Conservation (phyloP, 2,329 filamentous ascomycete genomes). For the Neurospora crassa region DNA sequence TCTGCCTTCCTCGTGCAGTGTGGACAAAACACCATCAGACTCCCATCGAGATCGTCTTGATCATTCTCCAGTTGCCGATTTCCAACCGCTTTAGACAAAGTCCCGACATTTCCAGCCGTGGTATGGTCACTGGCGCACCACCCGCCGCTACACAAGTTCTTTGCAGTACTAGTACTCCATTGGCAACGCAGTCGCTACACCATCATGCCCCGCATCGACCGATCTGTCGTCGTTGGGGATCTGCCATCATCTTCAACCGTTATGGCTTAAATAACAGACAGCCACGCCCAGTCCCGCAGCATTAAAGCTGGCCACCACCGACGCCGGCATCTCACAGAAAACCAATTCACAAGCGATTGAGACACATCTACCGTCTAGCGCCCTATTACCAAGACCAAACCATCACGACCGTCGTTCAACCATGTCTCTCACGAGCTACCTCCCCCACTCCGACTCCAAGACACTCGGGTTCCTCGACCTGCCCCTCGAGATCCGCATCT, state of each 20-base stretch:
- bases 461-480: not conserved
- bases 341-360: not conserved
- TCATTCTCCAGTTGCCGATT: not conserved
- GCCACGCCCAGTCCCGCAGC: not conserved
- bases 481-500: not conserved
- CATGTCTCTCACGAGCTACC: not conserved
- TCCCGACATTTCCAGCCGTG: not conserved
- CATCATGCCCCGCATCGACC: not conserved
- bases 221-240: not conserved
- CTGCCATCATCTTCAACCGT: not conserved
- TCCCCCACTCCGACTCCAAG: not conserved
- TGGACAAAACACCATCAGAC: not conserved
- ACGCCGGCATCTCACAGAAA: not conserved
- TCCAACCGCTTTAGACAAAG: not conserved
- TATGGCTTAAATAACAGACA: not conserved
- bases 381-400: not conserved
- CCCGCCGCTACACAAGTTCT: not conserved
- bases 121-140: not conserved
- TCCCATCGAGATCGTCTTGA: not conserved
- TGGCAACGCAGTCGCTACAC: not conserved
- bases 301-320: not conserved
- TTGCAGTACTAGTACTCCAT: not conserved
- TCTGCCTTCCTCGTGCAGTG: not conserved
- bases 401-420: not conserved
- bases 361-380: not conserved